Evolutionary conservation across 768 basidiomycete species (phyloP).

Genomic region (Leccinellum luteum): DNA sequence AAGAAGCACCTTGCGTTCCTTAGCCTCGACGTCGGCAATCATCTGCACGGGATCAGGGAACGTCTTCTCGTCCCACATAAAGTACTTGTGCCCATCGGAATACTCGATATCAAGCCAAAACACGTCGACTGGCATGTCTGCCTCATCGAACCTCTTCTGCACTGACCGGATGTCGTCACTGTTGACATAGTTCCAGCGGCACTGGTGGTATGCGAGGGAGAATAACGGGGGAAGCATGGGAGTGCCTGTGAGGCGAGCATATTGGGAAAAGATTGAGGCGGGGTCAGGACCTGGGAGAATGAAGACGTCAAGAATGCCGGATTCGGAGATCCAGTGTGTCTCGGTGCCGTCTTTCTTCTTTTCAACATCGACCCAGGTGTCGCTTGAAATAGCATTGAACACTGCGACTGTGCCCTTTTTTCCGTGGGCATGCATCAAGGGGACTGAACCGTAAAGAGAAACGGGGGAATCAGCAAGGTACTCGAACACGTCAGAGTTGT

Average conservation of each 20-base stretch:
- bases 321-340: conserved; percentile 98
- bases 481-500: conserved; percentile 95
- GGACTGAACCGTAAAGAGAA: conserved; percentile 89
- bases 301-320: conserved; percentile 93
- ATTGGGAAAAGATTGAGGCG: conserved; percentile 79
- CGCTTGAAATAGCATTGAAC: conserved; percentile 84
- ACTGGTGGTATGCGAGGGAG: conserved; percentile 95
- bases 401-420: conserved; percentile 84
- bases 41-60: conserved; percentile 96
- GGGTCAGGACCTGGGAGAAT: conserved; percentile 90
- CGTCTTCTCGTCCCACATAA: conserved; percentile 89
- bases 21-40: conserved; percentile 83
- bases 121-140: conserved; percentile 92
- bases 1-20: conserved; percentile 71
- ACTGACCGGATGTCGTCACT: conserved; percentile 84
- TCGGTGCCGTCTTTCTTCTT: conserved; percentile 57
- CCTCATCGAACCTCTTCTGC: conserved; percentile 86
- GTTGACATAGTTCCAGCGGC: conserved; percentile 96
- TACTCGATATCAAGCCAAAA: conserved; percentile 99
- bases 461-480: conserved; percentile 79
- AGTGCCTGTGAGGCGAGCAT: conserved; percentile 79
- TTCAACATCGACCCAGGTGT: conserved; percentile 92
- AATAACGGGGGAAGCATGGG: conserved; percentile 88
- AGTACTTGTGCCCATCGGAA: conserved; percentile 90
- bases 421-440: conserved; percentile 91